Percentiles rank a stretch among this genome's conserved stretches.
These are phyloP conservation scores for Gamsiella multidivaricata DNA, from an alignment of 192 early-diverging fungal genomes.

Conservation along the genomic window DNA sequence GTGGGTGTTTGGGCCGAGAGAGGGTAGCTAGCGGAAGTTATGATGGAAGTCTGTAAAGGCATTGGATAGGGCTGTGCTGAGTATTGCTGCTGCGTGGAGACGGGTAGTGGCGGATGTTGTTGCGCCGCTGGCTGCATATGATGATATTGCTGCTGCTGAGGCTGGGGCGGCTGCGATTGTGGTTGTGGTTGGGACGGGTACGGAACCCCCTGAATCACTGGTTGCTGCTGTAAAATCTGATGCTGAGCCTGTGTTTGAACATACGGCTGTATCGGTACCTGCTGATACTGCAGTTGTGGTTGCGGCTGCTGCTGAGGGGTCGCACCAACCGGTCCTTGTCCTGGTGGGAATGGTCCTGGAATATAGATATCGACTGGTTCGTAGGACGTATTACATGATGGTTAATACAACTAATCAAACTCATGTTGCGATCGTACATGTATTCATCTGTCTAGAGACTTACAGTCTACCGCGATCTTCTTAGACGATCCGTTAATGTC, in stretches of 20 bases:
- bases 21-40: background rate
- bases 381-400: no score
- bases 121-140: background rate
- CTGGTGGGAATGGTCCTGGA: slow-evolving; percentile 51
- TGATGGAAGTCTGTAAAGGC: background rate
- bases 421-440: no score
- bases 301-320: background rate
- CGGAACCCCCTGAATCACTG: no score
- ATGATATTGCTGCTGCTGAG: slow-evolving; percentile 9
- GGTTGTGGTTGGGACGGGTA: slow-evolving; percentile 2
- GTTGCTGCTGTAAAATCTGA: slow-evolving; percentile 5
- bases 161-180: no score
- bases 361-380: slow-evolving; percentile 46
- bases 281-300: slow-evolving; percentile 7
- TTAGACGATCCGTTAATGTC: slow-evolving; percentile 33
- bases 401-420: no score
- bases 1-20: background rate
- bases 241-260: background rate
- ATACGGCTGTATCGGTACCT: background rate
- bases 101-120: background rate
- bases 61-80: background rate
- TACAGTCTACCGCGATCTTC: slow-evolving; percentile 36
- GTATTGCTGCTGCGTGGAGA: slow-evolving; percentile 8
- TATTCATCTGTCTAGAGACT: no score
- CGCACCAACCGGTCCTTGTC: slow-evolving; percentile 21